Conservation (phyloP, 352 stramenopile species). For the Salisapilia sapeloensis region DNA sequence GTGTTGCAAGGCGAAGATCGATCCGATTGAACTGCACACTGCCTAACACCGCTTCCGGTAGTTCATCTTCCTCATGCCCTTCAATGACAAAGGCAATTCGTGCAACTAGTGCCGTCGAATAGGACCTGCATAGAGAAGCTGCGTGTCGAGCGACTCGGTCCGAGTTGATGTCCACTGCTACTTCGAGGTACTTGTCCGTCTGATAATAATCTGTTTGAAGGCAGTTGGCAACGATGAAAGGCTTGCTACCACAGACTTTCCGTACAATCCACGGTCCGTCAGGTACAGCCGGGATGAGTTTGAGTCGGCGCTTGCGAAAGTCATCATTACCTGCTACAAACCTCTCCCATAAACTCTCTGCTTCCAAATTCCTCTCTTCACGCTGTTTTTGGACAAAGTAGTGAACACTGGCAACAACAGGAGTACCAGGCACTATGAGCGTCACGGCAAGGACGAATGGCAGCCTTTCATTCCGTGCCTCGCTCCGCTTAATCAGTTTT, state of each 20-base stretch:
- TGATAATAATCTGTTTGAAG: conserved; percentile 49
- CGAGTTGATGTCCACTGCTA: conserved; percentile 58
- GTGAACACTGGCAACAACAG: conserved; percentile 48
- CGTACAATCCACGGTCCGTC: conserved; percentile 70
- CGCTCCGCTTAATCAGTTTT: conserved; percentile 39
- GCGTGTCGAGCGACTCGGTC: conserved; percentile 61
- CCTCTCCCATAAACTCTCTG: conserved; percentile 28
- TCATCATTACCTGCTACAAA: conserved; percentile 44
- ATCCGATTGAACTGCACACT: conserved; percentile 68
- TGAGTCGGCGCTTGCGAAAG: conserved; percentile 59
- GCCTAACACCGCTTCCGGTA: conserved; percentile 63
- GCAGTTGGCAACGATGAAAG: conserved; percentile 51
- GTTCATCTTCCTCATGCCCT: conserved; percentile 37
- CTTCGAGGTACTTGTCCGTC: conserved; percentile 46
- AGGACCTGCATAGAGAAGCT: conserved; percentile 50
- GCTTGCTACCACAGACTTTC: conserved; percentile 63
- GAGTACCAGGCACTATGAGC: conserved; percentile 46
- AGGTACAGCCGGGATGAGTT: conserved; percentile 60
- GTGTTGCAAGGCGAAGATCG: conserved; percentile 32
- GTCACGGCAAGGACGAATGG: conserved; percentile 62
- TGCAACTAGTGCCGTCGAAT: conserved; percentile 41
- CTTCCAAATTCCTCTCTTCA: conserved; percentile 8
- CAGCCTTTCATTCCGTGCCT: conserved; percentile 27
- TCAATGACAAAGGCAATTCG: conserved; percentile 75
- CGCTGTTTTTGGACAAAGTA: conserved; percentile 42